Percentiles rank a stretch among this genome's conserved stretches.
These are phyloP conservation scores for Cryoendolithus antarcticus DNA, from an alignment of 2,329 filamentous ascomycete species.

Conservation along the genomic window DNA sequence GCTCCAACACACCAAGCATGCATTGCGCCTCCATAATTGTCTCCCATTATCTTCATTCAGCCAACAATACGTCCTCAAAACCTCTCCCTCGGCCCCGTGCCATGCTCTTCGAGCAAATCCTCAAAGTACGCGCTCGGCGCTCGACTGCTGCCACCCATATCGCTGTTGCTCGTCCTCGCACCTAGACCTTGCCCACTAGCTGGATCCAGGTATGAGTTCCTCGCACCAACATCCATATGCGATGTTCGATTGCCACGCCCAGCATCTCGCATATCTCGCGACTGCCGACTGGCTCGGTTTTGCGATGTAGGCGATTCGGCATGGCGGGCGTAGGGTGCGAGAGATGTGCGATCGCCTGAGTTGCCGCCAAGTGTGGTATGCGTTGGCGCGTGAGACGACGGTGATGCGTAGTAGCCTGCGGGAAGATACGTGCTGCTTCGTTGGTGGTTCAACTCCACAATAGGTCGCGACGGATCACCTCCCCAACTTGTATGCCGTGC, in stretches of 20 bases:
- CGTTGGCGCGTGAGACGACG: constrained; percentile 37
- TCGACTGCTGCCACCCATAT: constrained; percentile 49
- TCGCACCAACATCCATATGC: constrained; percentile 8
- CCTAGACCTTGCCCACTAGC: constrained; percentile 2
- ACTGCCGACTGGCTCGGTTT: constrained; percentile 6
- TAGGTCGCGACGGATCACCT: too few relatives aligned
- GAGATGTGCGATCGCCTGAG: neutral
- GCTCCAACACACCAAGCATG: too few relatives aligned
- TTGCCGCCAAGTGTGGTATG: constrained; percentile 32
- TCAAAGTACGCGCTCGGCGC: constrained; percentile 85
- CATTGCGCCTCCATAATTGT: too few relatives aligned
- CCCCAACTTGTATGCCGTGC: too few relatives aligned
- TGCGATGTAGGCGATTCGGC: constrained; percentile 14
- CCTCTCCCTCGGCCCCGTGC: constrained; percentile 19
- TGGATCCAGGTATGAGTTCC: constrained; percentile 13
- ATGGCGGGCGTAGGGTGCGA: constrained; percentile 19
- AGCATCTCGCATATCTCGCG: constrained; percentile 9
- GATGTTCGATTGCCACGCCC: constrained; percentile 6
- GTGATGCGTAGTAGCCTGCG: constrained; percentile 78
- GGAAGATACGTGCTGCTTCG: constrained; percentile 75
- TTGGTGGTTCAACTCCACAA: constrained; percentile 20
- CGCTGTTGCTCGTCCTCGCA: constrained; percentile 30
- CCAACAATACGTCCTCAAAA: too few relatives aligned
- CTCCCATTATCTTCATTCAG: too few relatives aligned
- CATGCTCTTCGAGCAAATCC: constrained; percentile 71